Evolutionary conservation across 805 yeast genomes (phyloP), one percentile per base, ranked within the genome.

Genomic region (Barnettozyma wickerhamii): DNA sequence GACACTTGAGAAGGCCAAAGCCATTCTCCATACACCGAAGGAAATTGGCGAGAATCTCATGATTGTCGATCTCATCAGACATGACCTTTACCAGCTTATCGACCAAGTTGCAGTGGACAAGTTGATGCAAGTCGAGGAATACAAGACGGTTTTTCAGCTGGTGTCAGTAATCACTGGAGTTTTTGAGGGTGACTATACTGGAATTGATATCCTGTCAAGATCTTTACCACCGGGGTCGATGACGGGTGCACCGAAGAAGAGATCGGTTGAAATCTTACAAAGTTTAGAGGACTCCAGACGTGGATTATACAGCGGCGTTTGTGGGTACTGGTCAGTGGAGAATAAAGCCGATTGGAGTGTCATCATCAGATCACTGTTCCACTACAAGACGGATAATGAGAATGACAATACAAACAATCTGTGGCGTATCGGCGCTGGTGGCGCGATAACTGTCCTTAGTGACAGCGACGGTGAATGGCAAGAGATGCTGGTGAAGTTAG

Each of bases 201-300:
- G 98, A 0, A 65, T 90, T 19, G 98, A 93, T 58, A 66, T 91
- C 3, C 69, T 93, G 10, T 74, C 78, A 17, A 77, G 77, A 44
- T 79, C 96, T 0, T 66, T 95, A 27, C 99, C 99, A 3, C 96
- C 99, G 0, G 99, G 99, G 0, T 91, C 98, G 1, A 93, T 93
- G 99, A 93, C 99, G 0, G 99, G 99, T 3, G 99, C 99, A 0
- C 99, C 99, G 3, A 93, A 93, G 65, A 84, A 82, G 52, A 73
- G 96, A 44, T 87, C 96, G 0, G 95, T 93, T 6, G 93, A 91
- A 59, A 60, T 95, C 5, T 67, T 93, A 21, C 84, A 81, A 45
- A 50, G 61, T 10, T 44, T 64, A 10, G 64, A 69, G 19, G 60
- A 55, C 18, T 37, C 48, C 1, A 51, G 58, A 33, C 71, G 98